Evolutionary conservation across 495 filamentous ascomycete species (phyloP).

Genomic region (Penicillium dipodomyicola): DNA sequence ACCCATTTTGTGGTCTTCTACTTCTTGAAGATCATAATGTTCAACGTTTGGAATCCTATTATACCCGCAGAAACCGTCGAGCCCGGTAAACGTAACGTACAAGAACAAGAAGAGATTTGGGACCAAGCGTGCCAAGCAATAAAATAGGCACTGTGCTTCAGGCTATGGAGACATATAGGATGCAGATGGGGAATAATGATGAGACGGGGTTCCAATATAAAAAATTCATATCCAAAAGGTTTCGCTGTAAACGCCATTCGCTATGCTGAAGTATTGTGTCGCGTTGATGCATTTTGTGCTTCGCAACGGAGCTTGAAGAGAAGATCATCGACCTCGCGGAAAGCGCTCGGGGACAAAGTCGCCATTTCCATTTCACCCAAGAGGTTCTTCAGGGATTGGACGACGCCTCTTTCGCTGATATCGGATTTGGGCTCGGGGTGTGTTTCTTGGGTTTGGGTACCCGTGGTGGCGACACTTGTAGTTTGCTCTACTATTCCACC

Average conservation of each 20-base stretch:
- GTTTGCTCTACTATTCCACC: background rate
- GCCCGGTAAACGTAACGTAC: background rate
- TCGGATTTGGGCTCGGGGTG: conserved; percentile 3
- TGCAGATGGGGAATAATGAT: conserved; percentile 30
- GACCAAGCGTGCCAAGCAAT: conserved; percentile 1
- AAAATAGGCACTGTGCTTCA: conserved; percentile 1
- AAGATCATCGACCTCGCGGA: conserved; percentile 62
- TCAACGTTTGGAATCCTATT: background rate
- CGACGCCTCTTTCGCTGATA: conserved; percentile 35
- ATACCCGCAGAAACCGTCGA: background rate
- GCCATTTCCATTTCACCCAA: conserved; percentile 52
- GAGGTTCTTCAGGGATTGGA: conserved; percentile 47
- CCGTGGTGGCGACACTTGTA: conserved; percentile 12
- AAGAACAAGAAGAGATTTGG: background rate
- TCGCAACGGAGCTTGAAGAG: conserved; percentile 65
- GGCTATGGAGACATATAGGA: conserved; percentile 12
- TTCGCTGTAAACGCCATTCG: conserved; percentile 39
- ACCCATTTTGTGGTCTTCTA: background rate
- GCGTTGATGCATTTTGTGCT: conserved; percentile 58
- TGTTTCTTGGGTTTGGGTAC: conserved; percentile 21
- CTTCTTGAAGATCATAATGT: background rate
- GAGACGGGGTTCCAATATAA: conserved; percentile 9
- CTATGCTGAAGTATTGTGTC: conserved; percentile 45
- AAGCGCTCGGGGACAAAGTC: conserved; percentile 49
- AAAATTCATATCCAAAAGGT: conserved; percentile 17